These are phyloP conservation scores for Solanum pimpinellifolium DNA, from an alignment of 257 asterid genomes.

Conservation along the genomic window DNA sequence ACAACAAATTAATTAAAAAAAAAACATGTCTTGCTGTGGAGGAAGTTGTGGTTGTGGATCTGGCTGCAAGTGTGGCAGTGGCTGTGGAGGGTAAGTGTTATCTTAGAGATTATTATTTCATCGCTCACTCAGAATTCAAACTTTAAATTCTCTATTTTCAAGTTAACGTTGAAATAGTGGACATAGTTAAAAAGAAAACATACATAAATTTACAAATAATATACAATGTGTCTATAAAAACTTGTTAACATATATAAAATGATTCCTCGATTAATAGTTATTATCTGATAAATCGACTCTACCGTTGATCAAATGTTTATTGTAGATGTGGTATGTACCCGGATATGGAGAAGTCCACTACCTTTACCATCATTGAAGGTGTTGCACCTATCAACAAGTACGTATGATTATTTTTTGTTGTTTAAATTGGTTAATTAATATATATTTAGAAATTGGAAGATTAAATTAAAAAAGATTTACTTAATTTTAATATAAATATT, in stretches of 20 bases:
- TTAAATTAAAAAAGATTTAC: neutral
- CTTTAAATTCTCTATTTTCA: neutral
- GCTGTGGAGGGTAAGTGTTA: slow-evolving; percentile 41
- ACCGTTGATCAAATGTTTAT: neutral
- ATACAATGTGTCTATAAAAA: neutral
- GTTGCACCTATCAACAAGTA: slow-evolving; percentile 11
- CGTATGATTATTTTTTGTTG: neutral
- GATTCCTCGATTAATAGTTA: neutral
- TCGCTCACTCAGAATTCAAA: no score
- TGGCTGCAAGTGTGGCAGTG: slow-evolving; percentile 51
- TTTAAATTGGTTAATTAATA: neutral
- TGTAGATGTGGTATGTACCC: slow-evolving; percentile 12
- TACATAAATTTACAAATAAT: neutral
- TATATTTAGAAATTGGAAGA: neutral
- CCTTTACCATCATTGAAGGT: slow-evolving; percentile 9
- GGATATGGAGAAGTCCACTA: slow-evolving; percentile 5
- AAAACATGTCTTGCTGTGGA: slow-evolving; percentile 51
- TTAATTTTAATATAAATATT: neutral
- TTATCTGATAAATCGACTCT: no score
- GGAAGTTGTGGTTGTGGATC: slow-evolving; percentile 70
- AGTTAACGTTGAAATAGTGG: neutral
- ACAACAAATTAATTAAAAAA: neutral
- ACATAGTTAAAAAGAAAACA: neutral
- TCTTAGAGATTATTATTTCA: neutral
- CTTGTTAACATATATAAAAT: neutral